These are phyloP conservation scores for Stentor coeruleus DNA, from an alignment of 73 alveolate genomes.

Conservation along the genomic window DNA sequence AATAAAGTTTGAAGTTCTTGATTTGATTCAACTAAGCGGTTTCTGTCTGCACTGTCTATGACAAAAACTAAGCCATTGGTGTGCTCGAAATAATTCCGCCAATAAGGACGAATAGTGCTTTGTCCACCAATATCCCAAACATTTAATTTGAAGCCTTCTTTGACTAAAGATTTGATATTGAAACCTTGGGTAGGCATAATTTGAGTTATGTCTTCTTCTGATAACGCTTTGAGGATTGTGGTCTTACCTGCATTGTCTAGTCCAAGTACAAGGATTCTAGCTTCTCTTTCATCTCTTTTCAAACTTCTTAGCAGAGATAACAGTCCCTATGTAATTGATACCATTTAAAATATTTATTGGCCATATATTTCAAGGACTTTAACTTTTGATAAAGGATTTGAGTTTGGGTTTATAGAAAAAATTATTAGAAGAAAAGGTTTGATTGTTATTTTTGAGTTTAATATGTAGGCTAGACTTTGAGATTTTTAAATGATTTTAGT, in stretches of 20 bases:
- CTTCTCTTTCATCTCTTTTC: conserved; percentile 88
- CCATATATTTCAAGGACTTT: no score
- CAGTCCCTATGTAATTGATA: no score
- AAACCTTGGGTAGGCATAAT: conserved; percentile 98
- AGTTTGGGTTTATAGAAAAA: no score
- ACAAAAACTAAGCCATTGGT: conserved; percentile 94
- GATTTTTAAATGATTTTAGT: no score
- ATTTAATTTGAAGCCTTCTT: conserved; percentile 96
- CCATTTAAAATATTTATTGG: no score
- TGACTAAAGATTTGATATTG: conserved; percentile 87
- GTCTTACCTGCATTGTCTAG: conserved; percentile 99
- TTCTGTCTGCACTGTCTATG: conserved; percentile 92
- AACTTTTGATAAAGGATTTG: no score
- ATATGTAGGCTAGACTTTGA: no score
- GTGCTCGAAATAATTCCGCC: conserved; percentile 96
- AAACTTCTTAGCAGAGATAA: conserved; percentile 41
- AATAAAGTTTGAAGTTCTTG: conserved; percentile 65
- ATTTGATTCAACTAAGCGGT: conserved; percentile 91
- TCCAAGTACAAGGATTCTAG: conserved; percentile 93
- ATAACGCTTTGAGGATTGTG: conserved; percentile 91
- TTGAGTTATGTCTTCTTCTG: conserved; percentile 88
- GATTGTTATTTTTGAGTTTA: no score
- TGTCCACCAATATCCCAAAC: conserved; percentile 99
- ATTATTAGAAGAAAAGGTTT: no score
- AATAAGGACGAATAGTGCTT: conserved; percentile 91